A percentile compares a stretch with the other conserved stretches of the same genome.
Conservation (phyloP, 2,329 filamentous ascomycete genomes). For the Shiraia bambusicola region DNA sequence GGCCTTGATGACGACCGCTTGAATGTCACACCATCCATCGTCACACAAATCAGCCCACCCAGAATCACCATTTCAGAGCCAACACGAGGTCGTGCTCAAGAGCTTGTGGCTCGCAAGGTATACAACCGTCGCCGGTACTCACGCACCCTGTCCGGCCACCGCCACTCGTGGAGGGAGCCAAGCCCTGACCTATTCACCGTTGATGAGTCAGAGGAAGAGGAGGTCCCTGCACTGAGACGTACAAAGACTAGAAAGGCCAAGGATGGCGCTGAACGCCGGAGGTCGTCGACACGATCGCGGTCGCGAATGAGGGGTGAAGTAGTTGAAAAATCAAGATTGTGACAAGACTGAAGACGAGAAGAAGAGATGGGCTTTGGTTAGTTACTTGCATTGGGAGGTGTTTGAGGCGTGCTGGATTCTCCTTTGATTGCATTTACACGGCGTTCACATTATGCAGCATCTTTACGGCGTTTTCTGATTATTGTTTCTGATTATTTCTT, state of each 20-base stretch:
- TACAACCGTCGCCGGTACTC: constrained; percentile 35
- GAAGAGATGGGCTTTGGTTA: background rate
- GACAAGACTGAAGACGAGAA: constrained; percentile 1
- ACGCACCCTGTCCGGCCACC: constrained; percentile 42
- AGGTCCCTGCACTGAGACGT: constrained; percentile 25
- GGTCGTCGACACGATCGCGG: constrained; percentile 33
- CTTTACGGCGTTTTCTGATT: no score
- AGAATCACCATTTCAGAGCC: constrained; percentile 34
- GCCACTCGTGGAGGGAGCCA: constrained; percentile 47
- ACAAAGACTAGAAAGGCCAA: constrained; percentile 37
- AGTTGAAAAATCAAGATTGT: constrained; percentile 36
- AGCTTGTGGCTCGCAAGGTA: constrained; percentile 35
- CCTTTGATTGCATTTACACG: constrained; percentile 24
- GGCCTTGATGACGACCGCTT: constrained; percentile 40
- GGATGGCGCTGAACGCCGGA: constrained; percentile 39
- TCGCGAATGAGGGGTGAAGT: constrained; percentile 30
- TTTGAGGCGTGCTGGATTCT: constrained; percentile 20
- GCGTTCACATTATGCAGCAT: constrained; percentile 7
- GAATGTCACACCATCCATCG: constrained; percentile 31
- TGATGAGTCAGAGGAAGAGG: constrained; percentile 44
- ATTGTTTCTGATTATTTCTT: no score
- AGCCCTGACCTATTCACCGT: constrained; percentile 47
- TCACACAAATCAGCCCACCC: constrained; percentile 33
- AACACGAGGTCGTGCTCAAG: constrained; percentile 41
- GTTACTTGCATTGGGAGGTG: constrained; percentile 33